Evolutionary conservation across 192 early-diverging fungal species (phyloP).

Genomic region (Gorgonomyces haynaldii): DNA sequence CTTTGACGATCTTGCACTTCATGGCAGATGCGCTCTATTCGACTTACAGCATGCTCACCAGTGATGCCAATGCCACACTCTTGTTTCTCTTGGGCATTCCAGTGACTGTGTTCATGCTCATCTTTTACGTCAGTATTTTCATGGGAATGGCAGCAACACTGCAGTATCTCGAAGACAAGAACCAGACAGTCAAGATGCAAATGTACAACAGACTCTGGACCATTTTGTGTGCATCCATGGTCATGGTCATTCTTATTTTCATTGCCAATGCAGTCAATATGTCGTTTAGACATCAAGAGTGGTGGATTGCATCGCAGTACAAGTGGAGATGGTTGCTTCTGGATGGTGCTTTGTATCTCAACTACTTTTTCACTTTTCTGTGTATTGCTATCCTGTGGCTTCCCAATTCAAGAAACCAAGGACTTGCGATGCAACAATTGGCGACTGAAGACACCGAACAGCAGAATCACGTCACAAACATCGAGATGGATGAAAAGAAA

Average conservation of each 20-base stretch:
- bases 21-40: slow-evolving; percentile 79
- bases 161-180: slow-evolving; percentile 58
- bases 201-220: slow-evolving; percentile 82
- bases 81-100: slow-evolving; percentile 77
- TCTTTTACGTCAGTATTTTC: slow-evolving; percentile 89
- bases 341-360: slow-evolving; percentile 76
- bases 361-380: slow-evolving; percentile 70
- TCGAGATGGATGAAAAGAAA: slow-evolving; percentile 49
- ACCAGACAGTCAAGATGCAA: slow-evolving; percentile 76
- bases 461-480: slow-evolving; percentile 58
- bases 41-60: slow-evolving; percentile 59
- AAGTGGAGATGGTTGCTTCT: slow-evolving; percentile 80
- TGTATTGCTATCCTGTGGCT: slow-evolving; percentile 82
- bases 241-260: slow-evolving; percentile 66
- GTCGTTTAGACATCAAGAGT: slow-evolving; percentile 25
- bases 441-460: slow-evolving; percentile 60
- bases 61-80: slow-evolving; percentile 54
- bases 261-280: slow-evolving; percentile 64
- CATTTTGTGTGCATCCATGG: slow-evolving; percentile 64
- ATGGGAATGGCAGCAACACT: slow-evolving; percentile 58
- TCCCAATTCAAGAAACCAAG: slow-evolving; percentile 80
- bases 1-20: slow-evolving; percentile 73
- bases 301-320: slow-evolving; percentile 71
- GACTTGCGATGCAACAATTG: slow-evolving; percentile 81
- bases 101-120: slow-evolving; percentile 75